Evolutionary conservation across 768 basidiomycete genomes (phyloP).

Genomic region (Tricholoma terreum): DNA sequence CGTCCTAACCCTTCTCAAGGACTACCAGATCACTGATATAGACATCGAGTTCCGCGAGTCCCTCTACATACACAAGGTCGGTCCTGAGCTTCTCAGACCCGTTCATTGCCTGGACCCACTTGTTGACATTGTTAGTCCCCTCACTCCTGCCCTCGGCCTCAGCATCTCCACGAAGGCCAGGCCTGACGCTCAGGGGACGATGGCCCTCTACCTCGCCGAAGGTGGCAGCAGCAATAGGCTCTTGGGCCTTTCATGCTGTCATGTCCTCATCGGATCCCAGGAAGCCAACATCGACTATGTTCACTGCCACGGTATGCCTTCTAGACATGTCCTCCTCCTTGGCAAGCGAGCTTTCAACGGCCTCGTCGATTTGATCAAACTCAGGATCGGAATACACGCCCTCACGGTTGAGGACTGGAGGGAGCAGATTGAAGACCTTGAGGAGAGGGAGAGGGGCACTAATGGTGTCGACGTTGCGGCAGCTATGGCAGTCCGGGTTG

Average conservation of each 20-base stretch:
- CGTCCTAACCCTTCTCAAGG: conserved; percentile 30
- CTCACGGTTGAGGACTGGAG: conserved; percentile 16
- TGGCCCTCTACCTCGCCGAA: conserved; percentile 32
- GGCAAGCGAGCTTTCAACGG: conserved; percentile 19
- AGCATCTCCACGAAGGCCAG: conserved; percentile 1
- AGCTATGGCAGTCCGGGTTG: not conserved
- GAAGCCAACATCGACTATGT: conserved; percentile 26
- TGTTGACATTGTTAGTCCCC: no score
- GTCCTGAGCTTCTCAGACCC: conserved; percentile 28
- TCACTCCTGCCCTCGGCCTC: conserved; percentile 19
- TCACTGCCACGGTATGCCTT: conserved; percentile 22
- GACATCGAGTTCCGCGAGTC: conserved; percentile 33
- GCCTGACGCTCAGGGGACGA: conserved; percentile 7
- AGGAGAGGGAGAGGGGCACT: conserved; percentile 8
- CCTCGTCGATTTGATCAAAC: conserved; percentile 27
- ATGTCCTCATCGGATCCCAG: conserved; percentile 23
- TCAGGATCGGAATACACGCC: conserved; percentile 15
- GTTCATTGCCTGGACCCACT: conserved; percentile 25
- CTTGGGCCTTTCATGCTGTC: conserved; percentile 29
- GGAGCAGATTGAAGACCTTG: conserved; percentile 20
- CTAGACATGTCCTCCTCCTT: conserved; percentile 25
- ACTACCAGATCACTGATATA: conserved; percentile 28
- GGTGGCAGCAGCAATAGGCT: conserved; percentile 26
- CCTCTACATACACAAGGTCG: conserved; percentile 14
- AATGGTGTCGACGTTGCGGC: conserved; percentile 8